A percentile compares a stretch with the other conserved stretches of the same genome.
Evolutionary conservation across 352 stramenopile genomes (phyloP).

Genomic region (Blastocystis sp.): DNA sequence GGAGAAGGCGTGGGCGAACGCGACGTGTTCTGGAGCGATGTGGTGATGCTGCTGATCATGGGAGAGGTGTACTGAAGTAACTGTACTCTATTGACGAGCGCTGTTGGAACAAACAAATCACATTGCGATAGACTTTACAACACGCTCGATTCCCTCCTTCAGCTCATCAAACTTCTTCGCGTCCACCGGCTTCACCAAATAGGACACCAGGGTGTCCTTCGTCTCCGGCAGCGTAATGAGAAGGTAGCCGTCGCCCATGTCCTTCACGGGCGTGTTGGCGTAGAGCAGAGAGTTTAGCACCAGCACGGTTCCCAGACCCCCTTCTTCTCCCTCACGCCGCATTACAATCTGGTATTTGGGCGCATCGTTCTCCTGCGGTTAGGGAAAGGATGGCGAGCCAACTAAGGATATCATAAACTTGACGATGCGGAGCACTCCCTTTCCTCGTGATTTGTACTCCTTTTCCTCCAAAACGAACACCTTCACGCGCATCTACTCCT

Average conservation of each 20-base stretch:
- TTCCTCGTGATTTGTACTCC: slow-evolving; percentile 45
- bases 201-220: slow-evolving; percentile 5
- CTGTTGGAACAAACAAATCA: slow-evolving; percentile 41
- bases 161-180: not conserved
- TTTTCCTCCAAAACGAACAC: slow-evolving; percentile 33
- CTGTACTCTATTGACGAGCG: too few relatives aligned
- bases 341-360: slow-evolving; percentile 42
- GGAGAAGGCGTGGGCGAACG: not conserved
- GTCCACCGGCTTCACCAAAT: slow-evolving; percentile 44
- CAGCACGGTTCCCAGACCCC: slow-evolving; percentile 30
- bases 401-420: slow-evolving; percentile 26
- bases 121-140: slow-evolving; percentile 4
- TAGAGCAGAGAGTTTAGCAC: slow-evolving; percentile 62
- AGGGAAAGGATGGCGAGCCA: not conserved
- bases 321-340: slow-evolving; percentile 32
- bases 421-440: slow-evolving; percentile 38
- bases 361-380: not conserved
- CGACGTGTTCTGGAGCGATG: not conserved
- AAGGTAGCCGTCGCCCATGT: slow-evolving; percentile 11
- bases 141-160: slow-evolving; percentile 15
- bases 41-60: not conserved
- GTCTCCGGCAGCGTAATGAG: slow-evolving; percentile 52
- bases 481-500: slow-evolving; percentile 1
- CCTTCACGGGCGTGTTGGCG: slow-evolving; percentile 17
- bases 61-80: not conserved